Evolutionary conservation across 495 filamentous ascomycete species (phyloP), one percentile per base, ranked within the genome.

Genomic region (Penicillium salamii): DNA sequence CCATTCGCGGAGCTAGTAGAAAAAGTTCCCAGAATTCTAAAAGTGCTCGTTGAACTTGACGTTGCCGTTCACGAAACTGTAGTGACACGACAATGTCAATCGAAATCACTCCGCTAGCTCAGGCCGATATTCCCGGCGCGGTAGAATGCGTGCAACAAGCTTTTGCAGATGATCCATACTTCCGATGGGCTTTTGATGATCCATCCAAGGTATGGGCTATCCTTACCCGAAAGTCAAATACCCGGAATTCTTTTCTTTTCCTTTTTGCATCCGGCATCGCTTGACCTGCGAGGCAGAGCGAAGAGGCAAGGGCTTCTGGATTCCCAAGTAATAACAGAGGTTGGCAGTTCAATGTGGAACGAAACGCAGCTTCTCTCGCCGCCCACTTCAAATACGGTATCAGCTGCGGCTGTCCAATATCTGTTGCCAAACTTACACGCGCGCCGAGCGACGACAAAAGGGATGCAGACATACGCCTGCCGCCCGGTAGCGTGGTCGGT

Each of bases 161-260:
- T 14, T 87, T 88, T 65, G 72, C 73, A 7, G 74, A 83, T 17
- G 85, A 87, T 55, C 84, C 84, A 13, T 86, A 84, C 56, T 84
- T 81, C 61, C 67, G 70, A 9, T 87, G 82, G 82, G 66, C 80
- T 9, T 85, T 80, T 59, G 50, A 71, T 28, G 74, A 77, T 62
- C 75, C 67, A 52, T 63, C 65, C 50, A 79, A 78, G 63, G 81
- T 77, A 70, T 49, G 63, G 49, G n/a, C 20, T 32, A 33, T 32
- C 20, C 38, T 36, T 24, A 28, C 45, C 24, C 44, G 38, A 50
- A 14, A 36, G 15, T 18, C 20, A 42, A 34, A 21, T 13, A 17
- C 1, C n/a, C n/a, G n/a, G n/a, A n/a, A n/a, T 17, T 23, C 18
- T 15, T 8, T 8, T 19, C 18, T 20, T n/a, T n/a, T n/a, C n/a